Evolutionary conservation across 2,329 filamentous ascomycete species (phyloP).

Genomic region (Tolypocladium pustulatum): DNA sequence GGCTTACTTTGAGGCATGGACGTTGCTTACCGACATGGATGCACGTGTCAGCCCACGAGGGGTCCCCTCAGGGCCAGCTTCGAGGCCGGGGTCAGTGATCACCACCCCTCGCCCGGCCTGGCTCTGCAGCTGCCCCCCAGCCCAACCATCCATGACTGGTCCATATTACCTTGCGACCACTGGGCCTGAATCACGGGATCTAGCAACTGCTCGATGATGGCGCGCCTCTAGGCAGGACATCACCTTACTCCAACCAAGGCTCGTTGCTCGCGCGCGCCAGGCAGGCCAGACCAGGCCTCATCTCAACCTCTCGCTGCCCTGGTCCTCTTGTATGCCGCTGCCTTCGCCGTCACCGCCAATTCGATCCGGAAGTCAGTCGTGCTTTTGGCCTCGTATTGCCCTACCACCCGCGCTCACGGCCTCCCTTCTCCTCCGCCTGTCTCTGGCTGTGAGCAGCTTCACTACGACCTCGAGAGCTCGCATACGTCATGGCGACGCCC

Average conservation of each 20-base stretch:
- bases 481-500: conserved; percentile 10
- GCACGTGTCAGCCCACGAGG: conserved; percentile 20
- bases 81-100: neutral
- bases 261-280: neutral
- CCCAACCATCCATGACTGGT: neutral
- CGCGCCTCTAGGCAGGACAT: neutral
- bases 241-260: neutral
- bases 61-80: conserved; percentile 4
- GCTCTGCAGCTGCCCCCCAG: neutral
- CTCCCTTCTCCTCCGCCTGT: neutral
- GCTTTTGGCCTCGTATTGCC: neutral
- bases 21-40: conserved; percentile 1
- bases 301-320: neutral
- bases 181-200: neutral
- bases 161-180: neutral
- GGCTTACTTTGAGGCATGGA: neutral
- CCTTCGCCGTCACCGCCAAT: neutral
- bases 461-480: neutral
- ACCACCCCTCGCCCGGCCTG: neutral
- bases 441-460: neutral
- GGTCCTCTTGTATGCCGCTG: neutral
- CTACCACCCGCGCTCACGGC: neutral
- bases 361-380: neutral
- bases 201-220: neutral
- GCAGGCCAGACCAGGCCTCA: neutral